Base-by-base conservation (phyloP, 805 yeast genomes). In the Priceomyces melissophilus region DNA sequence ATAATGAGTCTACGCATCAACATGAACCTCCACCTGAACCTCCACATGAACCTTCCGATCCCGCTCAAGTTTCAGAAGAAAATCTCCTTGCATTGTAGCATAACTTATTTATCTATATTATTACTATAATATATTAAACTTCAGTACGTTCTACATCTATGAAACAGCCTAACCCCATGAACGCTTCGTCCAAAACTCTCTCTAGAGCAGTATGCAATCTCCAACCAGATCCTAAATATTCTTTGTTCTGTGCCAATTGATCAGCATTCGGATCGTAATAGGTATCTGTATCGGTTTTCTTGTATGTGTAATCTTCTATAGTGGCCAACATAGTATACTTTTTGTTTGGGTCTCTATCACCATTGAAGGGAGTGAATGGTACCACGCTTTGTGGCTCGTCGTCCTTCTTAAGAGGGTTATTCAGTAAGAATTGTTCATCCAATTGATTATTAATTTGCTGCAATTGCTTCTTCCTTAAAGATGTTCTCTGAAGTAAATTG, bases 311-410 rank as follows among this genome's bases (percentile, higher is more conserved):
- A 17, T 55, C 56, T 10, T 44, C 35, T 3, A 63, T 55, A 9
- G 57, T 55, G 16, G 61, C 52, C 17, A 69, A 53, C 20, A 81
- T 62, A 9, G 61, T 65, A 62, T 79, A 89, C 23, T 75, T 70
- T 40, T 71, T 70, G 16, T 69, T 62, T 6, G 67, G 45, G 43
- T 84, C 82, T 45, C 93, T 73, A 63, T 91, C 98, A 34, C 97
- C 97, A 55, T 83, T 81, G 65, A 91, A 91, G 7, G 98, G 98
- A 9, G 98, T 89, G 60, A 90, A 91, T 12, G 98, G 98, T 6
- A 60, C 50, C 31, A 42, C 44, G 33, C 36, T 40, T 11, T 46
- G 57, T 2, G 10, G 6, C 13, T 33, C 20, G 11, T 4, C 17
- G 29, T 57, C 38, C 54, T 66, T 32, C 56, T 47, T 40, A 53